Base-by-base conservation (phyloP, 2,329 filamentous ascomycete genomes). In the Aquanectria penicillioides region DNA sequence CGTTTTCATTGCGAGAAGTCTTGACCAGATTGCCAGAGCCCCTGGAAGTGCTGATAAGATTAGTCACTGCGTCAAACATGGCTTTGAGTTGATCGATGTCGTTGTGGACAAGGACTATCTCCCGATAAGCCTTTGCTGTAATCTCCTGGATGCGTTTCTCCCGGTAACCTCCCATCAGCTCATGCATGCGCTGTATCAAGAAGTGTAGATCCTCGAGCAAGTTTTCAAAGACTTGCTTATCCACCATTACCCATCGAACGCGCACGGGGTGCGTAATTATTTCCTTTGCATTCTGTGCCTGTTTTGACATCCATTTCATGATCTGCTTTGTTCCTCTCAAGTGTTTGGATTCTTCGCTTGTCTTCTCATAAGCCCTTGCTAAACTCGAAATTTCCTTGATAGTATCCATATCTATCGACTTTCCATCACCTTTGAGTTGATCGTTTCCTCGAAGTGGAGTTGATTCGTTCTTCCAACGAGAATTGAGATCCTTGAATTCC, bases 241-340 rank as follows among this genome's bases (percentile, higher is more conserved):
- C 46, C 22, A 50, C 46, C 46, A 50, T 40, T 1, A 38, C 33
- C 46, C 34, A 50, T 20, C 46, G 34, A 29, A 50, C 29, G 18
- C 46, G 33, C 6, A 13, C 28, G 13, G 46, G 46, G 22, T 50
- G 33, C 12, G 46, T 20, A 17, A 38, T 17, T n/a, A 50, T 38
- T 8, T 50, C 31, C 22, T 28, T 50, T 9, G 34, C 46, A 29
- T 18, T 37, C 23, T 18, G n/a, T 12, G 34, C 46, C 29, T 23
- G 15, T 18, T 50, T 38, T 12, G 46, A 36, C 13, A 50, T 17
- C 46, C 46, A 50, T 17, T 29, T 50, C 5, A 18, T 20, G 9
- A 50, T 20, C 11, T 36, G 25, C 15, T 25, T 29, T 6, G 23
- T 28, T 8, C 22, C 22, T 29, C 34, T 31, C 10, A 50, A n/a